Evolutionary conservation across 192 early-diverging fungal species (phyloP), one percentile per base, ranked within the genome.

Genomic region (Rhizoclosmatium sp.): DNA sequence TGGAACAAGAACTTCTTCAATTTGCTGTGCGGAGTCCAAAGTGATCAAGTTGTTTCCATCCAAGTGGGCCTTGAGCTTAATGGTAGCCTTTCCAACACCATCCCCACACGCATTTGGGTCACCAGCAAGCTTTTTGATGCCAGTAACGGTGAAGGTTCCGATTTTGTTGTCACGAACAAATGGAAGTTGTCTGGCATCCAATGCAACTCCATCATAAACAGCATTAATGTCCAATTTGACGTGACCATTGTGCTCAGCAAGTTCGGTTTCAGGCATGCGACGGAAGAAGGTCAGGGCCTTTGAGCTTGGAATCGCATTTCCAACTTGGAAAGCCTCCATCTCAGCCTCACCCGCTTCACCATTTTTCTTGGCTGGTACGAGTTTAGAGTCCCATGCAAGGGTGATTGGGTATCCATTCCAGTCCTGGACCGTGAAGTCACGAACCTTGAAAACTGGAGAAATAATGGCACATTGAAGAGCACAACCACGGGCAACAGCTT

Each of bases 381-480:
- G 73, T 9, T 69, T 60, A 0, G 87, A 79, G 76, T 94, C 92
- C 96, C 97, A 99, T 69, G 86, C 84, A 80, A 99, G 89, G 84
- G 94, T 92, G 85, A 98, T 93, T 70, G 95, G 95, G 82, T 97
- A 95, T 64, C 85, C 81, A 67, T 93, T 94, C 83, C 94, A 90
- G 89, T 99, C 97, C 81, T 95, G 91, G 67, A 99, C 92, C 54
- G 90, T 81, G 82, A 99, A 98, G 58, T 99, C 97, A 69, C 97
- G 95, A 80, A 99, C 97, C 82, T 95, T 96, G 94, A 99, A 98
- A 47, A 94, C 93, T 1, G 97, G 97, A 39, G 96, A 97, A 61
- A 95, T 85, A 82, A 99, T 97, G 81, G 97, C 97, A 87, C 97
- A 99, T 88, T 96, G 94, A 56, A 99, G 88, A 46, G 96, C 97